These are phyloP conservation scores for Vanilla planifolia DNA, from an alignment of 106 monocot genomes.

Conservation along the genomic window DNA sequence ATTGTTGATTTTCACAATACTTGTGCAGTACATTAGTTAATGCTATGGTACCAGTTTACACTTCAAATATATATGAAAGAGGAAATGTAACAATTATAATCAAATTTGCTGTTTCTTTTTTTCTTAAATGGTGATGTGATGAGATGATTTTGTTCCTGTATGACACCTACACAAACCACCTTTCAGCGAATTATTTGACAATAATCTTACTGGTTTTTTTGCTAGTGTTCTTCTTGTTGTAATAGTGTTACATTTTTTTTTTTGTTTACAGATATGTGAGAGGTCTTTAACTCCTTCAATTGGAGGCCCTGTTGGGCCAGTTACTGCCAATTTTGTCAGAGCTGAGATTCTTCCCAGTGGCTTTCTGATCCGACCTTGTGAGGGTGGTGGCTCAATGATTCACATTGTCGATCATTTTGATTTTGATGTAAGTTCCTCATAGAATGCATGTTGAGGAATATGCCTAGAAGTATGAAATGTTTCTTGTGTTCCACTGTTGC, in stretches of 20 bases:
- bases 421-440: constrained; percentile 44
- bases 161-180: no score
- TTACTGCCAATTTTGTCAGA: constrained; percentile 61
- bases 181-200: no score
- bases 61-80: neutral
- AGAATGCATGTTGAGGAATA: neutral
- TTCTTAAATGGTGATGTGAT: no score
- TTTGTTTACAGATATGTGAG: constrained; percentile 62
- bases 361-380: constrained; percentile 82
- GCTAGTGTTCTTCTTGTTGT: neutral
- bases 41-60: neutral
- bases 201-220: neutral
- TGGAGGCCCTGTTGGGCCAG: constrained; percentile 64
- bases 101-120: no score
- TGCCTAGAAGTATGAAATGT: neutral
- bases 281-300: constrained; percentile 55
- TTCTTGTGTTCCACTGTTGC: neutral
- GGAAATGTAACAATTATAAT: neutral
- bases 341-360: constrained; percentile 89
- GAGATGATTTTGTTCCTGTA: no score
- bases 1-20: neutral
- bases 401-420: constrained; percentile 96
- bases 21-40: no score
- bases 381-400: constrained; percentile 93
- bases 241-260: neutral